phyloP scores from a whole-genome alignment of 2,329 filamentous ascomycete genomes.

The Talaromyces verruculosus region DNA sequence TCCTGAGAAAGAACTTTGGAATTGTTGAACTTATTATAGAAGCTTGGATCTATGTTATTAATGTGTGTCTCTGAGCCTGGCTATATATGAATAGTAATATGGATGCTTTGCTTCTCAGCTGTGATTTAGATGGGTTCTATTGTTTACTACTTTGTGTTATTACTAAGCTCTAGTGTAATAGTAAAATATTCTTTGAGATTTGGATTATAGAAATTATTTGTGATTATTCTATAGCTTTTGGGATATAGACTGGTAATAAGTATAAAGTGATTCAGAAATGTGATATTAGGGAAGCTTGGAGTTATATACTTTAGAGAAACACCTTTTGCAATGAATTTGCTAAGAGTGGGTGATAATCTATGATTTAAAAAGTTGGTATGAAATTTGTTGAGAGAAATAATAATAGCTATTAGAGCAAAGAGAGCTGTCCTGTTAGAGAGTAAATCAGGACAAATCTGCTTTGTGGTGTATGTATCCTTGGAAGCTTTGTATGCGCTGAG shows the following conservation, averaged over 20 bases:
- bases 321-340: conserved; percentile 74
- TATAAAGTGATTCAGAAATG: conserved; percentile 95
- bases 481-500: conserved; percentile 60
- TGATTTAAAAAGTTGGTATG: conserved; percentile 87
- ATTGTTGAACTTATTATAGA: conserved; percentile 81
- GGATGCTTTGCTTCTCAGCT: conserved; percentile 76
- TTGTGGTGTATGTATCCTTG: conserved; percentile 21
- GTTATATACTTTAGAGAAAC: conserved; percentile 90
- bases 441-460: conserved; percentile 24
- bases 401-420: conserved; percentile 87
- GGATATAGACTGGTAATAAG: conserved; percentile 89
- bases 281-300: conserved; percentile 92
- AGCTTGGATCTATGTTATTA: conserved; percentile 68
- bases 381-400: conserved; percentile 94
- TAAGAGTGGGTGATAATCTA: conserved; percentile 78
- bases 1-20: conserved; percentile 73
- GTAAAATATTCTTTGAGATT: conserved; percentile 77
- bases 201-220: conserved; percentile 94
- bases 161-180: conserved; percentile 70
- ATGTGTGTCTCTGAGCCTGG: conserved; percentile 91
- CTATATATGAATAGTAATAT: conserved; percentile 95
- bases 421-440: conserved; percentile 79
- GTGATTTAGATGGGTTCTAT: conserved; percentile 94
- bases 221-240: conserved; percentile 87
- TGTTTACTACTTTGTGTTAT: conserved; percentile 90